Conservation (phyloP, 2,329 filamentous ascomycete genomes). For the Monosporascus sp. region DNA sequence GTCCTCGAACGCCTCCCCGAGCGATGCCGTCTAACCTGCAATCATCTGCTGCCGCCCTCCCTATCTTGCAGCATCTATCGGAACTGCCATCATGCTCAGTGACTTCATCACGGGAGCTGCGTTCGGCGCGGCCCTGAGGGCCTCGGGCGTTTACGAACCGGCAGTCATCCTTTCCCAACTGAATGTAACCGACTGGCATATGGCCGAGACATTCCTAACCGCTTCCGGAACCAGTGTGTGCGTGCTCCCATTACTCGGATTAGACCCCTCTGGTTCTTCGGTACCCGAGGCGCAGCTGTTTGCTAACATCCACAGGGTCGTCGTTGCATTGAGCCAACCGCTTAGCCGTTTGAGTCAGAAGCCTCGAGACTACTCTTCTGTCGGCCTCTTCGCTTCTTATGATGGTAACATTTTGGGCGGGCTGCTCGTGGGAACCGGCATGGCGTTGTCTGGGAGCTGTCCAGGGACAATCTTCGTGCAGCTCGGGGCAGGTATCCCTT, state of each 20-base stretch:
- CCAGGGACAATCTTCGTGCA: constrained; percentile 61
- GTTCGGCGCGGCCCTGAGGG: constrained; percentile 57
- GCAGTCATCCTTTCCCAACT: constrained; percentile 57
- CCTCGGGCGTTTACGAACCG: constrained; percentile 55
- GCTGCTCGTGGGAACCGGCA: constrained; percentile 55
- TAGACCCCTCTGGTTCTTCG: neutral
- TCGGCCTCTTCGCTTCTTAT: constrained; percentile 48
- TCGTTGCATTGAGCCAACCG: constrained; percentile 39
- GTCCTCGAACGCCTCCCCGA: too few relatives aligned
- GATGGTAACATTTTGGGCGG: constrained; percentile 64
- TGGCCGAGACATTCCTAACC: constrained; percentile 59
- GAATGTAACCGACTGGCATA: constrained; percentile 55
- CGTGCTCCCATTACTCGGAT: constrained; percentile 21
- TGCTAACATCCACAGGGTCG: constrained; percentile 10
- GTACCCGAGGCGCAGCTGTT: neutral
- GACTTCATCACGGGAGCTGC: constrained; percentile 43
- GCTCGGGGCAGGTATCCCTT: constrained; percentile 45
- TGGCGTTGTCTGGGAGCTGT: constrained; percentile 60
- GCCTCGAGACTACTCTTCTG: constrained; percentile 44
- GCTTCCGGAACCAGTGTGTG: constrained; percentile 59
- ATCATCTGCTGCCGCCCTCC: too few relatives aligned
- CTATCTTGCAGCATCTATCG: neutral
- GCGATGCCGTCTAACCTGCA: too few relatives aligned
- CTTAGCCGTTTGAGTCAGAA: constrained; percentile 36
- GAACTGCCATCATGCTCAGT: constrained; percentile 6